Percentiles rank a stretch among this genome's conserved stretches.
Conservation (phyloP, 78 protist genomes). For the Chrysochromulina tobinii region DNA sequence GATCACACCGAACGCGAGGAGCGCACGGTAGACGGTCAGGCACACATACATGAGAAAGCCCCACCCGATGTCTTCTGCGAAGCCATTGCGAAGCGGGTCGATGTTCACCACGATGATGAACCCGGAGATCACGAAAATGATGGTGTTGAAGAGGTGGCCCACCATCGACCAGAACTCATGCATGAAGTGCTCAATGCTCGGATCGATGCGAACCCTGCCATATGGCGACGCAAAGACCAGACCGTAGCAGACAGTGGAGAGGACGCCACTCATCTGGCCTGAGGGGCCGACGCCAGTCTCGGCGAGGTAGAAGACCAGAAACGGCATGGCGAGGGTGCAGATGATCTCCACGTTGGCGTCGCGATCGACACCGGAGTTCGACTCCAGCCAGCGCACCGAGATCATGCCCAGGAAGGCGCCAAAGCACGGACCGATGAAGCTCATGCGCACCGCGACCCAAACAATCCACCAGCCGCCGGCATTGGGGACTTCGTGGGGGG, state of each 20-base stretch:
- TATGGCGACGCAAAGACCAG: background rate
- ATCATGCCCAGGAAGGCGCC: conserved; percentile 14
- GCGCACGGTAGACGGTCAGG: too few relatives aligned
- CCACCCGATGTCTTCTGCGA: too few relatives aligned
- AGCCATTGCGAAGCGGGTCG: background rate
- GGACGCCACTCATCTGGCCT: conserved; percentile 28
- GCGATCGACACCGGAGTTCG: conserved; percentile 5
- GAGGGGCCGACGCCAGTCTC: conserved; percentile 24
- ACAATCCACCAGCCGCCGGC: background rate
- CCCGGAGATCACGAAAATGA: conserved; percentile 56
- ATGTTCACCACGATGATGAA: background rate
- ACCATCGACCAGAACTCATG: conserved; percentile 35
- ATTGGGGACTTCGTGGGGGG: too few relatives aligned
- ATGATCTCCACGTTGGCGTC: conserved; percentile 5
- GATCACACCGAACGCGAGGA: background rate
- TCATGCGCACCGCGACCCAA: background rate
- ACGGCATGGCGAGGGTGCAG: conserved; percentile 15
- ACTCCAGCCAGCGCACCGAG: background rate
- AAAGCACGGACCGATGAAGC: background rate
- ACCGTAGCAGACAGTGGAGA: background rate
- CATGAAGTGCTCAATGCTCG: background rate
- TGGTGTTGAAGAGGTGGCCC: conserved; percentile 34
- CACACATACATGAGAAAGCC: too few relatives aligned
- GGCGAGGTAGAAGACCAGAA: background rate
- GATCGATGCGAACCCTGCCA: background rate